Percentiles rank a stretch among this genome's conserved stretches.
These are phyloP conservation scores for Earliella scabrosa DNA, from an alignment of 1,284 basidiomycete genomes.

Conservation along the genomic window DNA sequence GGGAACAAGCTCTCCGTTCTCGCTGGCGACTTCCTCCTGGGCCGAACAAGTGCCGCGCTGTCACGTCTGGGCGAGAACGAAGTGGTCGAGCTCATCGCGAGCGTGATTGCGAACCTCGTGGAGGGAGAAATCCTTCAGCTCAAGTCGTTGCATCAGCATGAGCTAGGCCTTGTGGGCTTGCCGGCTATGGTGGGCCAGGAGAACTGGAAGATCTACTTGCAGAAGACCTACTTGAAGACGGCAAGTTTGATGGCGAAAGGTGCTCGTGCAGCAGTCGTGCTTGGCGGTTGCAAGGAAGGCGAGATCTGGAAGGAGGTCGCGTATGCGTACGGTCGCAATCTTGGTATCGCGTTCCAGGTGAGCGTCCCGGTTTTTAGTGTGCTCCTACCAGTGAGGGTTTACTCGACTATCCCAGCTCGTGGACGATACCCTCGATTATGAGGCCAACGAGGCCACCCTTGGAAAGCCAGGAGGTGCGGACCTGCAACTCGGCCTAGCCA, in stretches of 20 bases:
- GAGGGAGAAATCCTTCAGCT: slow-evolving; percentile 97
- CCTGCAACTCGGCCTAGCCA: slow-evolving; percentile 86
- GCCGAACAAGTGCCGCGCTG: slow-evolving; percentile 87
- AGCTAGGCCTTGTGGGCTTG: slow-evolving; percentile 32
- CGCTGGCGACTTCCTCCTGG: slow-evolving; percentile 95
- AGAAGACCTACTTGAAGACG: slow-evolving; percentile 96
- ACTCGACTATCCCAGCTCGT: slow-evolving; percentile 65
- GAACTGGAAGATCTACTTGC: slow-evolving; percentile 88
- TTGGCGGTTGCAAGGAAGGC: slow-evolving; percentile 85
- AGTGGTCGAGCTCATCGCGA: slow-evolving; percentile 92
- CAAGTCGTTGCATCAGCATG: slow-evolving; percentile 49
- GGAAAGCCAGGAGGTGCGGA: slow-evolving; percentile 92
- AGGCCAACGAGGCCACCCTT: slow-evolving; percentile 65
- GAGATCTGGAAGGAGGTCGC: slow-evolving; percentile 93
- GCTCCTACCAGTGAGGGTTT: not conserved
- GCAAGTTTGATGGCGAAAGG: slow-evolving; percentile 96
- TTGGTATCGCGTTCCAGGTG: slow-evolving; percentile 96
- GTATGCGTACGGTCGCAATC: slow-evolving; percentile 88
- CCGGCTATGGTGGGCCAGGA: slow-evolving; percentile 42
- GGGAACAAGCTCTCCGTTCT: slow-evolving; percentile 97
- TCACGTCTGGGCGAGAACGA: slow-evolving; percentile 87
- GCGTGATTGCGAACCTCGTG: slow-evolving; percentile 93
- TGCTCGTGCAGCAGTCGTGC: slow-evolving; percentile 84
- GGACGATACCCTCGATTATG: slow-evolving; percentile 92
- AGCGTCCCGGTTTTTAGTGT: slow-evolving; percentile 31